phyloP scores from a whole-genome alignment of 257 asterid species.

The Solanum clarkiae region DNA sequence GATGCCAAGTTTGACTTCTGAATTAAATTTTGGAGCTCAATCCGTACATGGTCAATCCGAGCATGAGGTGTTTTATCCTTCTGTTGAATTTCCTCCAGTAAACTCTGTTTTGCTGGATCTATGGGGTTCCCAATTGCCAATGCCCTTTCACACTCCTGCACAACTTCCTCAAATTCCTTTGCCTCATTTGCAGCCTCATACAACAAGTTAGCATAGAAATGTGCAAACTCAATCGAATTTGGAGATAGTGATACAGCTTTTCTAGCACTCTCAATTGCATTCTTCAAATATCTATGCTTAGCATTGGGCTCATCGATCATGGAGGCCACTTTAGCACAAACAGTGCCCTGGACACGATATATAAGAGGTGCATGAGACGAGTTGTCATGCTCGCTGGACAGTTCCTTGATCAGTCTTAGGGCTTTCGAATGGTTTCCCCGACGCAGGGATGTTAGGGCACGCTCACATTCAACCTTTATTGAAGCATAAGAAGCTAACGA shows the following conservation, averaged over 20 bases:
- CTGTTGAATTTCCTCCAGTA: slow-evolving; percentile 69
- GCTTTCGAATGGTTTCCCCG: slow-evolving; percentile 66
- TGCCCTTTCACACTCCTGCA: slow-evolving; percentile 72
- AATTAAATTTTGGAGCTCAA: slow-evolving; percentile 55
- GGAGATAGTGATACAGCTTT: slow-evolving; percentile 48
- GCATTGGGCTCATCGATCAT: slow-evolving; percentile 49
- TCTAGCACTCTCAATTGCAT: slow-evolving; percentile 64
- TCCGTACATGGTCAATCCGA: slow-evolving; percentile 44
- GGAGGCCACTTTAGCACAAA: slow-evolving; percentile 47
- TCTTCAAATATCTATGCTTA: slow-evolving; percentile 54
- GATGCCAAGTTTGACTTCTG: slow-evolving; percentile 72
- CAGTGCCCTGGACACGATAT: slow-evolving; percentile 65
- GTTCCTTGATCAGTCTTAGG: slow-evolving; percentile 64
- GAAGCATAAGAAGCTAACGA: slow-evolving; percentile 9
- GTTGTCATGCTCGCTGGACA: slow-evolving; percentile 42
- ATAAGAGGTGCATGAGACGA: slow-evolving; percentile 48
- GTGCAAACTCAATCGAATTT: slow-evolving; percentile 61
- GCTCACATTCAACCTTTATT: slow-evolving; percentile 57
- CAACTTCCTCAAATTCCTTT: slow-evolving; percentile 71
- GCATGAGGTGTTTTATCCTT: slow-evolving; percentile 42
- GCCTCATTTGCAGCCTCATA: slow-evolving; percentile 59
- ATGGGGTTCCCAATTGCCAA: slow-evolving; percentile 66
- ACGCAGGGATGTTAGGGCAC: slow-evolving; percentile 52
- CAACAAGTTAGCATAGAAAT: slow-evolving; percentile 65
- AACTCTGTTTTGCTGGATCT: slow-evolving; percentile 82